Base-by-base conservation (phyloP, 2,329 filamentous ascomycete genomes). In the Exophiala xenobiotica region DNA sequence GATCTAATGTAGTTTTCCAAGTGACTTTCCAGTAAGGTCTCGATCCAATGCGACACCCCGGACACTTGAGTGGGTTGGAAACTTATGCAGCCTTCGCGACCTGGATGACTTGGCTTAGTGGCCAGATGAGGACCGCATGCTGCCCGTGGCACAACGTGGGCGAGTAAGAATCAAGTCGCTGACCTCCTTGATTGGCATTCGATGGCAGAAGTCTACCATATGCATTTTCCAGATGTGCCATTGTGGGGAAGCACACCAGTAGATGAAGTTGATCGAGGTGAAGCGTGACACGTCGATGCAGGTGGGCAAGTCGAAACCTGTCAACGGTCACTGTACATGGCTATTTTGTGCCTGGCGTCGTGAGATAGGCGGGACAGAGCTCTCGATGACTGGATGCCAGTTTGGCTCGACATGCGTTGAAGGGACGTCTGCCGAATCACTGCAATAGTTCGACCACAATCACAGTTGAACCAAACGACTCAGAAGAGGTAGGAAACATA, bases 251-350 rank as follows among this genome's bases (percentile, higher is more conserved):
- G 38, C 20, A n/a, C 16, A 45, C 48, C 48, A 45, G 27, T 51
- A 31, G 19, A 40, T 22, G 33, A 22, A 4, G 33, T 41, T 19
- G 29, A 20, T 42, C n/a, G 9, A 33, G 19, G 41, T 50, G 46
- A 56, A 52, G 49, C 46, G 53, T 56, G 53, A 56, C 53, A 56
- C 53, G 20, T 48, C 38, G 45, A 26, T 53, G 45, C 49, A 49
- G 46, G 38, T 20, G 29, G 42, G 42, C 40, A 20, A 41, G n/a
- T 49, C 31, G 29, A 38, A 18, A 16, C 39, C 39, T 24, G 27
- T 43, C 38, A 12, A 12, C 19, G 9, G n/a, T 24, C 38, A 23
- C 6, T 12, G 38, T 11, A 40, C 20, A 18, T 11, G 23, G 12
- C 40, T 22, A 20, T 12, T 23, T 20, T 23, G 16, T 40, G 38